Conservation (phyloP, 495 filamentous ascomycete genomes). For the Penicillium malachiteum region DNA sequence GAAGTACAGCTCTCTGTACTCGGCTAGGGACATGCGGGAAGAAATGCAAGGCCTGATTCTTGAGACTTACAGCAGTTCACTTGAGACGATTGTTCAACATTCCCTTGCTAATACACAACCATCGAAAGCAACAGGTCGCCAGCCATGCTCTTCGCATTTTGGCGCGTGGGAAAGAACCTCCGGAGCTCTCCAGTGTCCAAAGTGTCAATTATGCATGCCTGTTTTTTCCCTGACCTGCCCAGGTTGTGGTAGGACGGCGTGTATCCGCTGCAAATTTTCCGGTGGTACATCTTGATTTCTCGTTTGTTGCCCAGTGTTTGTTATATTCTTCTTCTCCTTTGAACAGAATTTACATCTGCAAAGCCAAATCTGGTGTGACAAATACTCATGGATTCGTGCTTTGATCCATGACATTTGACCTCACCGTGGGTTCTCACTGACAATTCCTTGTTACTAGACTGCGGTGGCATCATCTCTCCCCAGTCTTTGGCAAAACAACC, state of each 20-base stretch:
- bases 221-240: conserved; percentile 34
- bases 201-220: conserved; percentile 33
- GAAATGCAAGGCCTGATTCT: no score
- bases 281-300: neutral
- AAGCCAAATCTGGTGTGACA: no score
- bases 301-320: neutral
- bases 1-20: no score
- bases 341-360: no score
- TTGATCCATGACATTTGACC: no score
- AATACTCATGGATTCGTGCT: no score
- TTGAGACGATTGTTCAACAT: conserved; percentile 6
- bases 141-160: conserved; percentile 29
- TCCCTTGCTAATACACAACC: neutral
- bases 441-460: no score
- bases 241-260: conserved; percentile 31
- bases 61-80: neutral
- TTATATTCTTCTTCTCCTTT: neutral
- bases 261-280: conserved; percentile 34
- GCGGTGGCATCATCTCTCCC: no score
- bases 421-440: no score
- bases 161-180: conserved; percentile 32
- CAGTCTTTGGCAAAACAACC: no score
- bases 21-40: no score
- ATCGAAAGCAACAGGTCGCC: neutral
- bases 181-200: conserved; percentile 21